Conservation (phyloP, 2,329 filamentous ascomycete genomes). For the Juglanconis oblonga region DNA sequence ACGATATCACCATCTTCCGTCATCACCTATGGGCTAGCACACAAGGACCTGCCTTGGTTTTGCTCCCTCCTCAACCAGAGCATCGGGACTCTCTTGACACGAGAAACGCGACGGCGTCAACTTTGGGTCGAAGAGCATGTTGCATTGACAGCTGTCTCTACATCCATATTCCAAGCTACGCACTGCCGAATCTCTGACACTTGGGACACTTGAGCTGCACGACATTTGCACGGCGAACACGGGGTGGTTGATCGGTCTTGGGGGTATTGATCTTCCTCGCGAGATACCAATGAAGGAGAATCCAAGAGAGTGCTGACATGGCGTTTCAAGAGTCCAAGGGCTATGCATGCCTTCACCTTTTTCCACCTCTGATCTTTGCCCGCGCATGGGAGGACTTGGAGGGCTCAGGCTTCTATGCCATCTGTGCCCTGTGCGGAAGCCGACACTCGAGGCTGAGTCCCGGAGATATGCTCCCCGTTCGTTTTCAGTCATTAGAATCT, state of each 20-base stretch:
- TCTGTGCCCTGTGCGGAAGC: slow-evolving; percentile 16
- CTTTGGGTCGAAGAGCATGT: background rate
- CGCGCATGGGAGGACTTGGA: background rate
- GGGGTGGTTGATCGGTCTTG: background rate
- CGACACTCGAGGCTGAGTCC: slow-evolving; percentile 13
- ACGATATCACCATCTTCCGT: background rate
- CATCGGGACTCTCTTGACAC: background rate
- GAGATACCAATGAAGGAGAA: background rate
- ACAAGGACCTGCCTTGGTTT: background rate
- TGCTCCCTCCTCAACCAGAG: background rate
- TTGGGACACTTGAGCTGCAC: background rate
- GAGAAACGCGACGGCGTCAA: background rate
- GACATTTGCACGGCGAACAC: background rate
- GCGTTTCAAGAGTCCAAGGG: slow-evolving; percentile 12
- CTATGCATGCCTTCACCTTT: slow-evolving; percentile 9
- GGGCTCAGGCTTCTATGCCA: background rate
- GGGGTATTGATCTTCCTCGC: background rate
- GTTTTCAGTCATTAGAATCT: too few species aligned
- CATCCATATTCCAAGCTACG: background rate
- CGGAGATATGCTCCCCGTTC: slow-evolving; percentile 14
- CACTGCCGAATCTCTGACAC: background rate
- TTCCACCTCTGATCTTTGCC: slow-evolving; percentile 5
- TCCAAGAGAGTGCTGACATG: slow-evolving; percentile 6
- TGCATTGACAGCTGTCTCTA: background rate
- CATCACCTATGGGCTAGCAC: background rate